Conservation (phyloP, 2,329 filamentous ascomycete species). For the Hysterium pulicare region DNA sequence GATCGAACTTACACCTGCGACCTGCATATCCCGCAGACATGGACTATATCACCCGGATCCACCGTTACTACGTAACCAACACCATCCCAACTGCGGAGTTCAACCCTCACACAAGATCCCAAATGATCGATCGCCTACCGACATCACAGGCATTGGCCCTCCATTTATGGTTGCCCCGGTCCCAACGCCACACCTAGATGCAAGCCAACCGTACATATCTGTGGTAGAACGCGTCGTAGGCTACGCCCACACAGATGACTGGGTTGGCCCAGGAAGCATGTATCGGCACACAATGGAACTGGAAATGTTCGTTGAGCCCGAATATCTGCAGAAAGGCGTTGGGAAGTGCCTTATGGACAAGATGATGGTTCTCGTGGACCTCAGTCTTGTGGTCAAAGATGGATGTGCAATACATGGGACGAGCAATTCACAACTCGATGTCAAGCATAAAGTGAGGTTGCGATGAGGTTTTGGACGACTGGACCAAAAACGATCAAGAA, state of each 20-base stretch:
- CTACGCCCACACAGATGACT: slow-evolving; percentile 60
- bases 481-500: no score
- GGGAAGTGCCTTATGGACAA: slow-evolving; percentile 69
- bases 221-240: slow-evolving; percentile 56
- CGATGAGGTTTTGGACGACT: no score
- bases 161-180: slow-evolving; percentile 51
- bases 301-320: slow-evolving; percentile 60
- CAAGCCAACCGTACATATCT: slow-evolving; percentile 8
- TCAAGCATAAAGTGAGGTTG: no score
- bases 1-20: slow-evolving; percentile 56
- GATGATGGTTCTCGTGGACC: slow-evolving; percentile 51
- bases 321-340: slow-evolving; percentile 57
- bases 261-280: slow-evolving; percentile 46
- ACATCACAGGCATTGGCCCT: slow-evolving; percentile 38
- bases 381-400: no score
- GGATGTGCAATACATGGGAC: no score
- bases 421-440: no score
- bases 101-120: slow-evolving; percentile 29
- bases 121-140: slow-evolving; percentile 44
- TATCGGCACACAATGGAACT: slow-evolving; percentile 58
- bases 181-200: slow-evolving; percentile 25
- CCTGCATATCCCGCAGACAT: slow-evolving; percentile 51
- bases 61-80: slow-evolving; percentile 55
- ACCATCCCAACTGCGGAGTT: slow-evolving; percentile 48
- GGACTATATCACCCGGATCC: slow-evolving; percentile 48